Conservation (phyloP, 1,139 yeast genomes). For the Taphrina flavorubra region DNA sequence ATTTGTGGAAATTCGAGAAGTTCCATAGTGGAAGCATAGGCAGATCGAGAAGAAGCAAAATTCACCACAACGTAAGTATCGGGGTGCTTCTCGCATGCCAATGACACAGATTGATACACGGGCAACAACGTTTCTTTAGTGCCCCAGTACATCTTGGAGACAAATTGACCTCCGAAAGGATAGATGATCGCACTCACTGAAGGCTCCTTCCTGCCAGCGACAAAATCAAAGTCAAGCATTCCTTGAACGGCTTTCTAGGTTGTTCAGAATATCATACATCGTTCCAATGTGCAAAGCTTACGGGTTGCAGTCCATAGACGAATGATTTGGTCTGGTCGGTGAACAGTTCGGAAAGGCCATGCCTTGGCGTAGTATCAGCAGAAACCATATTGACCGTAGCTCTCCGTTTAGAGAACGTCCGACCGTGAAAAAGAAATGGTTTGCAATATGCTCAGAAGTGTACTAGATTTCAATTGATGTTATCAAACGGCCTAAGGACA, state of each 20-base stretch:
- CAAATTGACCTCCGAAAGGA: constrained; percentile 58
- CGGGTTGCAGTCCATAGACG: constrained; percentile 49
- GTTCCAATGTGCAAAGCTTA: constrained; percentile 1
- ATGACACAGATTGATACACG: constrained; percentile 55
- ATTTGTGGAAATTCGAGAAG: constrained; percentile 57
- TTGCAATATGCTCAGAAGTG: no score
- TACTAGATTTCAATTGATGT: no score
- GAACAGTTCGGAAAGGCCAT: constrained; percentile 33
- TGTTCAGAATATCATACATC: background rate
- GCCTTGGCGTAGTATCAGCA: background rate
- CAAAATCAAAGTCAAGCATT: constrained; percentile 58
- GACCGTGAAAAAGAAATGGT: no score
- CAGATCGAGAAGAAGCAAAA: constrained; percentile 59
- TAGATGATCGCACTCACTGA: constrained; percentile 60
- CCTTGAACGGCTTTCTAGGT: constrained; percentile 56
- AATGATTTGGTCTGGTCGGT: constrained; percentile 47
- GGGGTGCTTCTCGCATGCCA: constrained; percentile 57
- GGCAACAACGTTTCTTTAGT: constrained; percentile 58
- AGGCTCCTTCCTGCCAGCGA: constrained; percentile 57
- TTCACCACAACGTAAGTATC: constrained; percentile 59
- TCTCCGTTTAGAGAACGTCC: no score
- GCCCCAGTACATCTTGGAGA: constrained; percentile 60
- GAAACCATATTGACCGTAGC: constrained; percentile 2
- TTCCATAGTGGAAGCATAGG: constrained; percentile 58
- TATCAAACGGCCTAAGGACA: no score